Evolutionary conservation across 306 rosid species (phyloP).

Genomic region (Acacia crassicarpa): DNA sequence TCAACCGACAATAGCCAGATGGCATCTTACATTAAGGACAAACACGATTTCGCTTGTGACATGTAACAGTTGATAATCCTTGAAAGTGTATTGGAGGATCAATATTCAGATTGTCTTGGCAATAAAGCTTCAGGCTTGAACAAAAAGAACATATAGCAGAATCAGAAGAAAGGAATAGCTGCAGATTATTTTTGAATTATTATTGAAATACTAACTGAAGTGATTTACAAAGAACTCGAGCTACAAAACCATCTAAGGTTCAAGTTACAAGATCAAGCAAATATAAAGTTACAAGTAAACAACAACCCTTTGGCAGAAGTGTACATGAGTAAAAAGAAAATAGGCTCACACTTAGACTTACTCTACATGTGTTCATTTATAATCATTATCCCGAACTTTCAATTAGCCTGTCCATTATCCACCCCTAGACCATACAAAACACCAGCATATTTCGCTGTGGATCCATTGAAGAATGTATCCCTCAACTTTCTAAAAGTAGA

Average conservation of each 20-base stretch:
- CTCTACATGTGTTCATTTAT: conserved; percentile 50
- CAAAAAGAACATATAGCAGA: background rate
- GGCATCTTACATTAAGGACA: background rate
- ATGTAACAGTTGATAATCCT: background rate
- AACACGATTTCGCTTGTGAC: background rate
- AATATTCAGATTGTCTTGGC: background rate
- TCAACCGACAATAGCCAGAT: background rate
- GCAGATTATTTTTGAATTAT: conserved; percentile 37
- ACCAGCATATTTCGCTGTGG: conserved; percentile 62
- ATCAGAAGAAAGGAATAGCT: background rate
- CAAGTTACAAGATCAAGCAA: conserved; percentile 51
- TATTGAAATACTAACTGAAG: conserved; percentile 59
- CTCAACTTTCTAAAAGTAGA: conserved; percentile 61
- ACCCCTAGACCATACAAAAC: conserved; percentile 69
- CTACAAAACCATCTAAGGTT: conserved; percentile 59
- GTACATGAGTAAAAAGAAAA: conserved; percentile 51
- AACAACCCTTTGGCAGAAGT: conserved; percentile 45
- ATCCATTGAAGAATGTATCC: conserved; percentile 60
- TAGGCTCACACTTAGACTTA: conserved; percentile 42
- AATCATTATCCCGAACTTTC: conserved; percentile 42
- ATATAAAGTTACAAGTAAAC: conserved; percentile 44
- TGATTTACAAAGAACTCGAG: conserved; percentile 64
- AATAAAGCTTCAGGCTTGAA: background rate
- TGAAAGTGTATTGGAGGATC: background rate
- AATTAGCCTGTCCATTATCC: conserved; percentile 62